Evolutionary conservation across 371 early-diverging fungal species (phyloP), one percentile per base, ranked within the genome.

Genomic region (Lichtheimia ornata): DNA sequence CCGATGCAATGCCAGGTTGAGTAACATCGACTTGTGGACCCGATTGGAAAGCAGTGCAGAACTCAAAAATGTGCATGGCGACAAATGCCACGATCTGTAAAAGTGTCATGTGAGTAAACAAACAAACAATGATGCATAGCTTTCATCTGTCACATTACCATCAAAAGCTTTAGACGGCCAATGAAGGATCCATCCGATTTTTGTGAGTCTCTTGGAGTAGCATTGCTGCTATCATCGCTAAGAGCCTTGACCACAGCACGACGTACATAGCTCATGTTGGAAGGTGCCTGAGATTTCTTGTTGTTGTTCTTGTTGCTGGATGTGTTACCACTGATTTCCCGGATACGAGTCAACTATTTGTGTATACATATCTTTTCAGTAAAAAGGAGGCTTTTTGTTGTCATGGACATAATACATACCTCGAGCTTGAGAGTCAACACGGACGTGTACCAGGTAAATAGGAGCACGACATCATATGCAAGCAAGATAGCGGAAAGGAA

Each of bases 351-450:
- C 11, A 67, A 47, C 67, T 67, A 44, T 9, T 18, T 22, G 47
- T 22, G 14, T 47, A 3, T 22, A 2, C n/a, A n/a, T n/a, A n/a
- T n/a, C n/a, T n/a, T n/a, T n/a, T n/a, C n/a, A 22, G n/a, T 47
- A 22, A 47, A 22, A 47, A 47, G 47, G 47, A 45, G 22, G 47
- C n/a, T 47, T 17, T 22, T 47, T 18, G n/a, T 47, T 47, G 35
- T 9, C 9, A 9, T 28, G 4, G 28, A 28, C n/a, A n/a, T n/a
- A 5, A 7, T 5, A 50, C 52, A 28, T 61, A 91, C 71, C 72
- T 95, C 93, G 24, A 93, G 79, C 76, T 95, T 95, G 28, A 94
- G 80, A 56, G 94, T 85, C 73, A 95, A 73, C 40, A 94, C 84
- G 11, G 94, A 86, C 35, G 91, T 77, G 67, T 88, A 95, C 67